Conservation (phyloP, 2,329 filamentous ascomycete genomes). For the Aspergillus fijiensis region DNA sequence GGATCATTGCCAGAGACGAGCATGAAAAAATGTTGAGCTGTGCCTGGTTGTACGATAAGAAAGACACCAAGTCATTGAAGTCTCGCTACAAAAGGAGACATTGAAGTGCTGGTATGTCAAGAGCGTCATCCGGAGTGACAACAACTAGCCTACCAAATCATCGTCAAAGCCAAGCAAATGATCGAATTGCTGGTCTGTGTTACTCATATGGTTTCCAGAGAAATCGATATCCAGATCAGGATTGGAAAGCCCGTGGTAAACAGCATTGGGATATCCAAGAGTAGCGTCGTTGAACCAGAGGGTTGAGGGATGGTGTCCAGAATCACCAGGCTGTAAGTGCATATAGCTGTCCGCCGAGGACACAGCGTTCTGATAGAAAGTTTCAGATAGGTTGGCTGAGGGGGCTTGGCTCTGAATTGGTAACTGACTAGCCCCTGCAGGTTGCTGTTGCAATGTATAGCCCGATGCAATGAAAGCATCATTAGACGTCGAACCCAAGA, state of each 20-base stretch:
- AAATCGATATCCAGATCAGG: neutral
- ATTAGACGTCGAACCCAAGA: neutral
- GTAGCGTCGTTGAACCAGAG: neutral
- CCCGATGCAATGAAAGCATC: neutral
- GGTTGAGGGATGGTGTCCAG: neutral
- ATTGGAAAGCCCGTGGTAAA: neutral
- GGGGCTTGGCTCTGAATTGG: neutral
- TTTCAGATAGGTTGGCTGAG: neutral
- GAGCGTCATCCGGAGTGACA: neutral
- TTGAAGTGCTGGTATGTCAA: neutral
- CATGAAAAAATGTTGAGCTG: neutral
- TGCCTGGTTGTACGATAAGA: neutral
- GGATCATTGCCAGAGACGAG: neutral
- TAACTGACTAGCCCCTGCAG: neutral
- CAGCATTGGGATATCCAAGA: neutral
- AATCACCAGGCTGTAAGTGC: neutral
- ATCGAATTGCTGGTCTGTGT: neutral
- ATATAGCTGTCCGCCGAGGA: neutral
- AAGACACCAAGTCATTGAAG: neutral
- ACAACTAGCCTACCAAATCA: neutral
- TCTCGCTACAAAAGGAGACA: neutral
- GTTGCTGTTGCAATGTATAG: neutral
- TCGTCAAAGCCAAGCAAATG: neutral
- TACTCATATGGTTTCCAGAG: neutral
- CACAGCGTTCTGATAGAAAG: neutral